Percentiles rank a stretch among this genome's conserved stretches.
These are phyloP conservation scores for Ophiostoma triangulosporum DNA, from an alignment of 2,329 filamentous ascomycete genomes.

Conservation along the genomic window DNA sequence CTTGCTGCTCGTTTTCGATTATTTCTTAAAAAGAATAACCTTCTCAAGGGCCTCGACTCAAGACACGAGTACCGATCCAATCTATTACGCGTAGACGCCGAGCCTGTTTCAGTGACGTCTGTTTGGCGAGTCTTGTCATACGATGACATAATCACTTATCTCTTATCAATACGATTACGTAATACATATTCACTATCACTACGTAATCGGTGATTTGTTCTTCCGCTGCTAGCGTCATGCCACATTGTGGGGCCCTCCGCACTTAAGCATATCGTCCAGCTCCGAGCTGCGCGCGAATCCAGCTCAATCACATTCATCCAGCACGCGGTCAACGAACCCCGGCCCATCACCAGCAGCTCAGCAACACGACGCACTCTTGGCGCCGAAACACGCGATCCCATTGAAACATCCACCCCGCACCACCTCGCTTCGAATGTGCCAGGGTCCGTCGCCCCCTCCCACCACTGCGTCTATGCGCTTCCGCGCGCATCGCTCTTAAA, in stretches of 20 bases:
- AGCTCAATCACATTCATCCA: background rate
- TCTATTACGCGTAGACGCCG: background rate
- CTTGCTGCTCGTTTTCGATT: background rate
- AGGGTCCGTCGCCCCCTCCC: background rate
- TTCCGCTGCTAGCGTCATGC: no score
- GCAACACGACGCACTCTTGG: background rate
- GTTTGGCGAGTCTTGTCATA: background rate
- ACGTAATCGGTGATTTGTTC: no score
- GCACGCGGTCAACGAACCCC: background rate
- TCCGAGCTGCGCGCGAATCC: background rate
- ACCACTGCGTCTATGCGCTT: background rate
- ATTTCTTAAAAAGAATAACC: background rate
- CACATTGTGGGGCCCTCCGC: background rate
- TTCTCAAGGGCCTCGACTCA: background rate
- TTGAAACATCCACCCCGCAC: background rate
- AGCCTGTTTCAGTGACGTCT: background rate
- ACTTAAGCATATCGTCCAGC: background rate
- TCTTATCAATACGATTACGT: background rate
- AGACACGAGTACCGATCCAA: background rate
- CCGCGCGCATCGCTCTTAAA: background rate
- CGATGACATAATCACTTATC: background rate
- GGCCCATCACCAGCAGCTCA: background rate
- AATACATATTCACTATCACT: no score
- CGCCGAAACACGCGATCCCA: background rate
- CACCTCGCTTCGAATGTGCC: background rate